A percentile compares a stretch with the other conserved stretches of the same genome.
phyloP scores from a whole-genome alignment of 768 basidiomycete genomes.

The Amyloporia xantha region DNA sequence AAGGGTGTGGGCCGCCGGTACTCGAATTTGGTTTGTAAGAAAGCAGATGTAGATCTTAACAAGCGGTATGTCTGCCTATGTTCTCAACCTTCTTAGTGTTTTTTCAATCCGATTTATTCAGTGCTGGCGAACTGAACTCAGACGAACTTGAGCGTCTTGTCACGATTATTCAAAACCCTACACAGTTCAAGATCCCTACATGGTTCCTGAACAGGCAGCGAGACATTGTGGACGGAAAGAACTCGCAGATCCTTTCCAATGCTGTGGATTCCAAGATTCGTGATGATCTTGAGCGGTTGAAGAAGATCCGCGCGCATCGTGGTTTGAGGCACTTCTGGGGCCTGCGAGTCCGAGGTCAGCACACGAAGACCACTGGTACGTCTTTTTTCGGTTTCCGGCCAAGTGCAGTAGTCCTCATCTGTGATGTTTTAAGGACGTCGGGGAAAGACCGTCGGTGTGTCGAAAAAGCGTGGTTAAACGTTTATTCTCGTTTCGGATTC shows the following conservation, averaged over 20 bases:
- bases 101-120: slow-evolving; percentile 28
- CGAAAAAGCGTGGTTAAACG: slow-evolving; percentile 72
- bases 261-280: slow-evolving; percentile 96
- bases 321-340: slow-evolving; percentile 93
- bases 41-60: slow-evolving; percentile 97
- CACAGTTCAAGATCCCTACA: slow-evolving; percentile 98
- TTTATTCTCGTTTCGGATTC: no score
- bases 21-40: slow-evolving; percentile 99
- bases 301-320: slow-evolving; percentile 98
- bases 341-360: slow-evolving; percentile 93
- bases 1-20: slow-evolving; percentile 99
- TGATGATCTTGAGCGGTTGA: slow-evolving; percentile 95
- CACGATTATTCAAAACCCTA: slow-evolving; percentile 98
- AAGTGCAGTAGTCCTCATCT: background rate
- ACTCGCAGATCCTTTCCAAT: slow-evolving; percentile 93
- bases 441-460: slow-evolving; percentile 94
- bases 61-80: slow-evolving; percentile 69
- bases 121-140: slow-evolving; percentile 98
- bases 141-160: slow-evolving; percentile 99
- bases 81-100: no score
- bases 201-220: slow-evolving; percentile 99
- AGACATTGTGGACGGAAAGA: slow-evolving; percentile 96
- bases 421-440: slow-evolving; percentile 70
- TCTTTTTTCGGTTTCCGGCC: background rate
- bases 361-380: slow-evolving; percentile 97